phyloP scores from a whole-genome alignment of 164 flowering plant genomes.

The Stephania cephalantha region DNA sequence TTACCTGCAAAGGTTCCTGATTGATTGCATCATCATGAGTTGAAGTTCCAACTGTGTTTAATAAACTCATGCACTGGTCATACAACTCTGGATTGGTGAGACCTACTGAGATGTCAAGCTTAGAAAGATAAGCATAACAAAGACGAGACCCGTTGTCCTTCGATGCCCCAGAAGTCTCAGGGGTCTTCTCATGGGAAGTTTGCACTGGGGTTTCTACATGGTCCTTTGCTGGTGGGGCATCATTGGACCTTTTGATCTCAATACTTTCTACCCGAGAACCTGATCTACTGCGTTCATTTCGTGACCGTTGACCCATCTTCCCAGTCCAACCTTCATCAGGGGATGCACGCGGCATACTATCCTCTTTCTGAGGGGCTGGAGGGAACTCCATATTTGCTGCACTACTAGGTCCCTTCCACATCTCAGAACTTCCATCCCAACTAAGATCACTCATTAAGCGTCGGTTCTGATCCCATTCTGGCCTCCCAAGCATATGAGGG shows the following conservation, averaged over 20 bases:
- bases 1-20: slow-evolving; percentile 36
- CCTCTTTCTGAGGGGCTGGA: slow-evolving; percentile 42
- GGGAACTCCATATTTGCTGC: slow-evolving; percentile 35
- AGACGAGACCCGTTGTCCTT: slow-evolving; percentile 19
- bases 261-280: slow-evolving; percentile 29
- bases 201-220: slow-evolving; percentile 21
- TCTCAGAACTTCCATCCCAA: slow-evolving; percentile 53
- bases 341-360: slow-evolving; percentile 18
- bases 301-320: slow-evolving; percentile 23
- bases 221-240: slow-evolving; percentile 19
- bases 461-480: slow-evolving; percentile 70
- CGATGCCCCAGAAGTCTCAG: slow-evolving; percentile 23
- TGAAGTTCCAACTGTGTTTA: slow-evolving; percentile 21
- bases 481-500: slow-evolving; percentile 48
- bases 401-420: slow-evolving; percentile 65
- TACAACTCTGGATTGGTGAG: slow-evolving; percentile 54
- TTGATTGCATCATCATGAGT: slow-evolving; percentile 22
- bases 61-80: slow-evolving; percentile 36
- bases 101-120: slow-evolving; percentile 70
- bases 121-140: slow-evolving; percentile 52
- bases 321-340: slow-evolving; percentile 36
- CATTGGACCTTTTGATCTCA: slow-evolving; percentile 28
- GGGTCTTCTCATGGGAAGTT: slow-evolving; percentile 20
- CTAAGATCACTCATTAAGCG: slow-evolving; percentile 38
- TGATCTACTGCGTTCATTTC: slow-evolving; percentile 27